These are phyloP conservation scores for Leccinellum rugosiceps DNA, from an alignment of 768 basidiomycete species.

Conservation along the genomic window DNA sequence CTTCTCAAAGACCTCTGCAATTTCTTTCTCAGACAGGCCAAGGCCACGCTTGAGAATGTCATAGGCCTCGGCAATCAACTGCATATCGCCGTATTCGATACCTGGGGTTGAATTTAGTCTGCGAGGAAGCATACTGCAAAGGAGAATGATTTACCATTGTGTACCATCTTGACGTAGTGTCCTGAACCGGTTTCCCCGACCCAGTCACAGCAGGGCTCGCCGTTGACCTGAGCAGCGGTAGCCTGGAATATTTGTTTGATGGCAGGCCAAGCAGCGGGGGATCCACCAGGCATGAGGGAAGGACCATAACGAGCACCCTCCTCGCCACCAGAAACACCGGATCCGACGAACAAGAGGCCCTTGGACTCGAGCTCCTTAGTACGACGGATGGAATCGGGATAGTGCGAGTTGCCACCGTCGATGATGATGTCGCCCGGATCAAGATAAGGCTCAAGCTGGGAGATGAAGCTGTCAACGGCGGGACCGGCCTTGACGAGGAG, in stretches of 20 bases:
- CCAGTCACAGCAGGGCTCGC: slow-evolving; percentile 99
- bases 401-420: slow-evolving; percentile 99
- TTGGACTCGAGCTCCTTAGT: slow-evolving; percentile 89
- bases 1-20: slow-evolving; percentile 87
- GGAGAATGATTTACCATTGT: slow-evolving; percentile 62
- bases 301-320: slow-evolving; percentile 97
- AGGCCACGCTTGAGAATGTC: slow-evolving; percentile 98
- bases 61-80: slow-evolving; percentile 97
- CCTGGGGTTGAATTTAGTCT: slow-evolving; percentile 45
- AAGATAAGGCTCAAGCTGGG: slow-evolving; percentile 82
- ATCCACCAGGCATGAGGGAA: slow-evolving; percentile 99
- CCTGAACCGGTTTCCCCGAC: slow-evolving; percentile 94
- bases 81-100: slow-evolving; percentile 99
- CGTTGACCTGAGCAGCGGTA: slow-evolving; percentile 90
- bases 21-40: slow-evolving; percentile 81
- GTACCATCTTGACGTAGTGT: slow-evolving; percentile 99
- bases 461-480: slow-evolving; percentile 95
- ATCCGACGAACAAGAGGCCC: slow-evolving; percentile 95
- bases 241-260: slow-evolving; percentile 99
- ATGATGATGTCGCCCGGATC: slow-evolving; percentile 98
- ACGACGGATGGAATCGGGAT: slow-evolving; percentile 96
- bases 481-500: slow-evolving; percentile 97
- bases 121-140: not conserved
- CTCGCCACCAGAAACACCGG: slow-evolving; percentile 98
- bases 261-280: slow-evolving; percentile 87